Percentiles rank a stretch among this genome's conserved stretches.
phyloP scores from a whole-genome alignment of 768 basidiomycete species.

The Fistulinella prunicolor region DNA sequence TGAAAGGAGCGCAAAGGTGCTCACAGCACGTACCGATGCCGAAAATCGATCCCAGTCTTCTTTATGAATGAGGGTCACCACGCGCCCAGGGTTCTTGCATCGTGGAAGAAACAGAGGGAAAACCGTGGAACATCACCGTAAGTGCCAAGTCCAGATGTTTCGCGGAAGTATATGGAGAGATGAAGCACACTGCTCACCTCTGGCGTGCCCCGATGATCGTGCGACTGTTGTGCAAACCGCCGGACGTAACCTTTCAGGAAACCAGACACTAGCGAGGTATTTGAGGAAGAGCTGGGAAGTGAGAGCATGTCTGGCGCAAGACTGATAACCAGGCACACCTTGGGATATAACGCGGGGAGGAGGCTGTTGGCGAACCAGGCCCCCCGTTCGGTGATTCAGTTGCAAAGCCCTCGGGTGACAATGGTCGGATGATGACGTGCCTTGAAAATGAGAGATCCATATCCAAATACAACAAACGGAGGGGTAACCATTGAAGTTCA shows the following conservation, averaged over 20 bases:
- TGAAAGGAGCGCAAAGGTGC: not conserved
- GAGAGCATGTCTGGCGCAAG: not conserved
- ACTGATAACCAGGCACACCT: conserved; percentile 39
- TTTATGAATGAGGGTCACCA: conserved; percentile 86
- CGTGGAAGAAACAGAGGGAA: not conserved
- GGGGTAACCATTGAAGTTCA: conserved; percentile 8
- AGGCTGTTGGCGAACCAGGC: conserved; percentile 57
- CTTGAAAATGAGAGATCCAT: conserved; percentile 93
- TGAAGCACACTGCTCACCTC: conserved; percentile 45
- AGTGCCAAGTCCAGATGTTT: too few relatives aligned
- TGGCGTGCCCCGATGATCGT: conserved; percentile 90
- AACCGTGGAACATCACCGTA: too few relatives aligned
- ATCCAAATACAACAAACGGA: conserved; percentile 81
- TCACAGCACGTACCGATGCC: conserved; percentile 45
- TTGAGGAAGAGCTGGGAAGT: not conserved
- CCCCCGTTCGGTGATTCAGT: not conserved
- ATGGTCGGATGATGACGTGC: conserved; percentile 22
- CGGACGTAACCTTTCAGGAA: conserved; percentile 90
- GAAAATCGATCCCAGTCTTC: conserved; percentile 84
- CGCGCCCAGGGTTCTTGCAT: conserved; percentile 73
- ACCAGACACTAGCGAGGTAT: conserved; percentile 52
- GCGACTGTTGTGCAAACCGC: conserved; percentile 86
- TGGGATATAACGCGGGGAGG: conserved; percentile 73
- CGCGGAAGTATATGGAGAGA: too few relatives aligned
- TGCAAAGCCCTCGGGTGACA: not conserved